These are phyloP conservation scores for Pinus tabuliformis DNA, from an alignment of 75 land plant genomes.

Conservation along the genomic window DNA sequence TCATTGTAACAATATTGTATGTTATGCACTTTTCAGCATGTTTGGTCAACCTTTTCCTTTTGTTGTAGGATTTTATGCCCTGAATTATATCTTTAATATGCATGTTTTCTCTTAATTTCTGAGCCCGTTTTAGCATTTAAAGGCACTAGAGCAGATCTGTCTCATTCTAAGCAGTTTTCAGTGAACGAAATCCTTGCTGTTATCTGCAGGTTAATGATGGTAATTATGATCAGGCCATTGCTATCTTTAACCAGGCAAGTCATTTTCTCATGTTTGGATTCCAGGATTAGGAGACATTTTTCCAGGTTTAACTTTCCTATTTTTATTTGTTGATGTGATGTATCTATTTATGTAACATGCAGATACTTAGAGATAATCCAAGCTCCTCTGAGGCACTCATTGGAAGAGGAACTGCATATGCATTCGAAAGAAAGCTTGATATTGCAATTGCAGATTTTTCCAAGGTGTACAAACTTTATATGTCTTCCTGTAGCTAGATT, in stretches of 20 bases:
- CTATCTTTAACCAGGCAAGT: constrained; percentile 74
- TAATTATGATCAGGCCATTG: constrained; percentile 68
- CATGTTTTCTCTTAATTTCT: not conserved
- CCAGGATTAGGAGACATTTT: not conserved
- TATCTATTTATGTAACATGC: not conserved
- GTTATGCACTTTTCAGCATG: not conserved
- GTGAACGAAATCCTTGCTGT: not conserved
- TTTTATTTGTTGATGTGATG: not conserved
- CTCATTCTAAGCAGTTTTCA: no score
- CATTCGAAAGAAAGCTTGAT: constrained; percentile 77
- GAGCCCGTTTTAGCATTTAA: not conserved
- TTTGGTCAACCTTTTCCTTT: not conserved
- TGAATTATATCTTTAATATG: not conserved
- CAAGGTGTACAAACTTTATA: constrained; percentile 38
- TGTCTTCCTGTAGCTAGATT: not conserved
- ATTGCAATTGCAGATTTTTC: constrained; percentile 82
- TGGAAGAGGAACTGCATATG: constrained; percentile 96
- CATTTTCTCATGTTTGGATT: not conserved
- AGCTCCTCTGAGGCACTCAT: constrained; percentile 73
- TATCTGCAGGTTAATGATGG: constrained; percentile 82
- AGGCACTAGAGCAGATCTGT: no score
- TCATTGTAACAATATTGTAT: not conserved
- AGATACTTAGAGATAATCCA: constrained; percentile 75
- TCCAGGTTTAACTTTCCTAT: not conserved
- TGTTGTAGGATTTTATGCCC: not conserved